Evolutionary conservation across 2,329 filamentous ascomycete genomes (phyloP), one percentile per base, ranked within the genome.

Genomic region (Emericellopsis atlantica): DNA sequence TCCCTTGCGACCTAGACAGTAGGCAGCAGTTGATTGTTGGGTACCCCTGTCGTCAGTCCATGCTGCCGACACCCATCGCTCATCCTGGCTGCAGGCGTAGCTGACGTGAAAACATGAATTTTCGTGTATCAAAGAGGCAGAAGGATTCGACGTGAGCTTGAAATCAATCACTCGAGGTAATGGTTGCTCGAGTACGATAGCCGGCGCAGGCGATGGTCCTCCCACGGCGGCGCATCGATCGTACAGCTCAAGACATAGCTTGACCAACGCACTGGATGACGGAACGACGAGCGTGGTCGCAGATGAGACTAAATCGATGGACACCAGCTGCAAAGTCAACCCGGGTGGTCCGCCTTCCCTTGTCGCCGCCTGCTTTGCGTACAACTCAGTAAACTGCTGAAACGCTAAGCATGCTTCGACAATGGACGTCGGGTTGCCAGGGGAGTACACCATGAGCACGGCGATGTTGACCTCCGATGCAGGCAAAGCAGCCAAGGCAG

Each of bases 31-130:
- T 48, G 79, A 76, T 55, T 89, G 83, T 45, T 83, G 76, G 44
- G 74, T 76, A 2, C 86, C 86, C 22, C 74, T 74, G 48, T 79
- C 85, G 53, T 93, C 84, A 1, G 81, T 85, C 86, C 86, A 93
- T 1, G 82, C 81, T 6, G 78, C 82, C 11, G 80, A 81, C 32
- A 92, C 64, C 87, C 87, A 94, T 8, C 79, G 68, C 16, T 81
- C 76, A 54, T 90, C 84, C 10, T 80, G 67, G 51, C 84, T 89
- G 42, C 79, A 72, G 2, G 82, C 76, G 52, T 93, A 93, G 1
- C 81, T 84, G 36, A 93, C 65, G 55, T 94, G 86, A 24, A 94
- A 76, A 51, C 82, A 82, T 1, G 79, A 84, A 48, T 88, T 86
- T 54, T 92, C 85, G 42, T 82, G 76, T 40, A 92, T 66, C 6